Evolutionary conservation across 1,139 yeast species (phyloP), one percentile per base, ranked within the genome.

Genomic region (Yamadazyma taylorii): DNA sequence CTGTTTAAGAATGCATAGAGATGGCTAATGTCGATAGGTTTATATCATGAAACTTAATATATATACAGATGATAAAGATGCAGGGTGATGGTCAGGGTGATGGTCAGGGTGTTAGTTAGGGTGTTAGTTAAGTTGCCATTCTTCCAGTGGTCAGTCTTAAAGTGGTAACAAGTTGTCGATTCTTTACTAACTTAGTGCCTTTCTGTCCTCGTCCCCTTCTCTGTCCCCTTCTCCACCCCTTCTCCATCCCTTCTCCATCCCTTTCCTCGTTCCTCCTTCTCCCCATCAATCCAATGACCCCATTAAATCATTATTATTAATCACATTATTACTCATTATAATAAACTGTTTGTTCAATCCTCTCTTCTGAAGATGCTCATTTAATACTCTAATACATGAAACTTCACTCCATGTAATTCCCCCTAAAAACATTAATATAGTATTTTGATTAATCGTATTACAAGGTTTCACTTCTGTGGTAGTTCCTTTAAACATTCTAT

Each of bases 361-460:
- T 23, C 45, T 45, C 27, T 48, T 47, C 23, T 50, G 48, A 29
- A 71, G 54, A 37, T 63, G 61, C 36, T 63, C 60, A 37, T 82
- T 77, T 22, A 84, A 61, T 39, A 71, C 72, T 49, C 81, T 67
- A 38, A 86, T 66, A 14, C 88, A 80, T 10, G 87, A 73, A 10
- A 86, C 64, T 55, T 87, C 96, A 11, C 88, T 75, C 53, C 84
- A 75, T 0, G 95, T 85, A n/a, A 86, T 65, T 0, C 96, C 96
- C 7, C 96, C 96, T 29, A 87, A 56, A 39, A 76, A 52, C 22
- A 69, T 69, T 22, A 85, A 62, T 24, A 83, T 71, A 5, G 43
- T 53, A 69, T 67, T 38, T 34, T 43, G 24, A 34, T 36, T 25
- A 32, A 30, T 14, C 39, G 63, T 65, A 30, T 61, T 57, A 3